These are phyloP conservation scores for Tolypocladium album DNA, from an alignment of 2,329 filamentous ascomycete genomes.

Conservation along the genomic window DNA sequence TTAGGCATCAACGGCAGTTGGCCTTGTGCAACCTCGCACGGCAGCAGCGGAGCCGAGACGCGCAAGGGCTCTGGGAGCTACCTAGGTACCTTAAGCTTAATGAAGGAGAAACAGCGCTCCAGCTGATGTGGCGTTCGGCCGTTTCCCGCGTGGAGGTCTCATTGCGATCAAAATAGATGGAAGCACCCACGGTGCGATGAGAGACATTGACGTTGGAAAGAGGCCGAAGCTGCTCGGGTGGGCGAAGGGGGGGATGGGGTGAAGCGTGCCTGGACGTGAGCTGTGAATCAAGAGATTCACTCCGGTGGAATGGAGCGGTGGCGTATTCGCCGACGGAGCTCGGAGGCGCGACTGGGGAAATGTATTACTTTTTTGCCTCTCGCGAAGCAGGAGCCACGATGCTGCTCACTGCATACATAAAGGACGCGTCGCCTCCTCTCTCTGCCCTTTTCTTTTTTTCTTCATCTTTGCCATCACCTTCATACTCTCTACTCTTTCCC, in stretches of 20 bases:
- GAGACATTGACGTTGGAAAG: background rate
- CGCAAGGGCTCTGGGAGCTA: too few relatives aligned
- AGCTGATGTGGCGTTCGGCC: background rate
- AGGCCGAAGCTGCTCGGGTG: background rate
- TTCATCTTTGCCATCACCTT: background rate
- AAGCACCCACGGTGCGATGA: too few relatives aligned
- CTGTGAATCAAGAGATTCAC: background rate
- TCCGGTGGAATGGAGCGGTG: background rate
- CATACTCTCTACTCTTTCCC: background rate
- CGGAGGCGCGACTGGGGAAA: background rate
- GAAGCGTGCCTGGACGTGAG: background rate
- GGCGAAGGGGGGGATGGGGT: background rate
- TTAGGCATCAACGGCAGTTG: background rate
- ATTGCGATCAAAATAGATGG: background rate
- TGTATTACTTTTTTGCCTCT: background rate
- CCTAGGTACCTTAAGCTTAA: background rate
- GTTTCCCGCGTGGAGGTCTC: background rate
- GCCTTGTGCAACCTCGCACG: background rate
- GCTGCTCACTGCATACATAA: background rate
- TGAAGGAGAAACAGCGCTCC: background rate
- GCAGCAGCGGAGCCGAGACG: too few relatives aligned
- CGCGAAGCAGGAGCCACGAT: background rate
- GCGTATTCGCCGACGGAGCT: background rate
- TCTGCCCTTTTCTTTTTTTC: background rate
- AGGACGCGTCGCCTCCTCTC: too few relatives aligned